Base-by-base conservation (phyloP, 2,329 filamentous ascomycete genomes). In the Colletotrichum paranaense region DNA sequence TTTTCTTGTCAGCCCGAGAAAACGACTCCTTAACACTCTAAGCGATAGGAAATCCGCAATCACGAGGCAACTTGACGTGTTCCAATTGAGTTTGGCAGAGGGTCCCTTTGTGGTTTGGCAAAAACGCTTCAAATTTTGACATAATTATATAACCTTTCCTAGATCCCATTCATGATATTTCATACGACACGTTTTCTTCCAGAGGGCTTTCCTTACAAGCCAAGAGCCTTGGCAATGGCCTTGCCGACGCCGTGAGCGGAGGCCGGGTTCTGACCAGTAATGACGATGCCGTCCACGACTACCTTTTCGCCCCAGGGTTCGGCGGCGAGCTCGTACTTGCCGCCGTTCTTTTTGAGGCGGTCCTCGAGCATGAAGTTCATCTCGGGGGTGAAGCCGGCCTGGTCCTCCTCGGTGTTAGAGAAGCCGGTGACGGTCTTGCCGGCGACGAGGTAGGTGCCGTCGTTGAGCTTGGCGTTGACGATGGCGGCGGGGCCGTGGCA, bases 401-500 rank as follows among this genome's bases (percentile, higher is more conserved):
- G 79, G 1, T 83, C 81, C 80, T 88, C 86, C 74, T 88, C 87
- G 80, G 90, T 89, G 56, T 93, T 88, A 80, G 87, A 80, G 81
- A 93, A 93, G 11, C 88, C 91, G 0, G 91, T 92, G 28, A 91
- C 89, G 58, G 86, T 82, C 78, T 87, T 87, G 57, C 88, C 90
- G 62, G 86, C 81, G 52, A 93, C 80, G 11, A 93, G 81, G 63
- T 85, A 84, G 75, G 85, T 82, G 42, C 90, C 90, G 73, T 87
- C 83, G 5, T 82, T 75, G 24, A 86, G 78, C 77, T 86, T 88
- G 46, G 89, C 91, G 76, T 91, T 87, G 62, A 87, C 85, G 19
- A 94, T 84, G 14, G 88, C 92, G 4, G 88, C 89, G 2, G 92
- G 90, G 6, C 91, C 92, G 82, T 94, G 92, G 84, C 92, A 94